Evolutionary conservation across 805 yeast species (phyloP).

Genomic region (Suhomyces pyralidae): DNA sequence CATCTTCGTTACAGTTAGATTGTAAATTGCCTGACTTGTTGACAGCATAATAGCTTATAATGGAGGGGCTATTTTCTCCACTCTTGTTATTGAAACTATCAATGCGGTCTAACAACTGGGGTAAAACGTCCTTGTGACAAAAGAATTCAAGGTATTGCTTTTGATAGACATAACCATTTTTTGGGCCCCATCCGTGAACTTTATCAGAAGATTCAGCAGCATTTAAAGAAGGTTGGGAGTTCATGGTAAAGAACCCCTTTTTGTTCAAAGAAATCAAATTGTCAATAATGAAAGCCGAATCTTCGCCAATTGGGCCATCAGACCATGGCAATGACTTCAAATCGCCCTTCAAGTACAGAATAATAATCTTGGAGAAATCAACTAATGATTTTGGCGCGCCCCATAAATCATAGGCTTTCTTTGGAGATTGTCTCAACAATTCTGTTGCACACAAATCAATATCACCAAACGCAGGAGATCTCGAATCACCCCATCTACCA

Average conservation of each 20-base stretch:
- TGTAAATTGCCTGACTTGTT: conserved; percentile 52
- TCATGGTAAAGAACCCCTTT: conserved; percentile 73
- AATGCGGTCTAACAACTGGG: conserved; percentile 38
- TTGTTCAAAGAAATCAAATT: conserved; percentile 62
- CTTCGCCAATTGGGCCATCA: conserved; percentile 82
- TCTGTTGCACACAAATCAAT: conserved; percentile 78
- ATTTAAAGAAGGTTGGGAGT: conserved; percentile 92
- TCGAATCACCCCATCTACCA: conserved; percentile 97
- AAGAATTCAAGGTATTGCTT: conserved; percentile 89
- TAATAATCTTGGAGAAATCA: conserved; percentile 63
- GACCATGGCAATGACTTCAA: conserved; percentile 87
- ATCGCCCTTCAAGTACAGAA: conserved; percentile 68
- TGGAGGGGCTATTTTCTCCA: conserved; percentile 38
- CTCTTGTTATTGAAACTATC: conserved; percentile 39
- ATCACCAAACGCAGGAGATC: conserved; percentile 96
- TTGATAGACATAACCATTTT: conserved; percentile 88
- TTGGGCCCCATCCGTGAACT: conserved; percentile 93
- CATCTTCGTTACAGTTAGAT: conserved; percentile 71
- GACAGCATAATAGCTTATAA: conserved; percentile 77
- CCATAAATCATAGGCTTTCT: conserved; percentile 83
- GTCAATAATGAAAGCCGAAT: conserved; percentile 59
- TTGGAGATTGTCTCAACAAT: conserved; percentile 76
- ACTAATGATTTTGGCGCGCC: conserved; percentile 63
- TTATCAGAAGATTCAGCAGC: conserved; percentile 70
- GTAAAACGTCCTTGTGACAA: conserved; percentile 53